These are phyloP conservation scores for Gyromitra esculenta DNA, from an alignment of 2,329 filamentous ascomycete genomes.

Conservation along the genomic window DNA sequence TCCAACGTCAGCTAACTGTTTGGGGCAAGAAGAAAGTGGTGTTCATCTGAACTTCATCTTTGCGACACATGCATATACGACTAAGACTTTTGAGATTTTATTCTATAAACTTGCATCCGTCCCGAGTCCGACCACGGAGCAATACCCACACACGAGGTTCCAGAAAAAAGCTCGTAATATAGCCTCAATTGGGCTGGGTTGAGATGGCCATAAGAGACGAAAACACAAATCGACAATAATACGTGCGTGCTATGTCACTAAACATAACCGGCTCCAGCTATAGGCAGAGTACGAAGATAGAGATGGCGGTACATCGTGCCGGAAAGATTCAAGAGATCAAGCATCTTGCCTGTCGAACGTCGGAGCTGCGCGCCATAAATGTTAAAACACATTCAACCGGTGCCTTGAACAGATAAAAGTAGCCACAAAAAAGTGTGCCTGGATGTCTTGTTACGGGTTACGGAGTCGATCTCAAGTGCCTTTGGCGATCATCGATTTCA, in stretches of 20 bases:
- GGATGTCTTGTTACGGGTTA: not conserved
- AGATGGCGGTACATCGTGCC: conserved; percentile 37
- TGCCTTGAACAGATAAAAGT: conserved; percentile 6
- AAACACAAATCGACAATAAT: conserved; percentile 32
- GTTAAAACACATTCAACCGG: conserved; percentile 30
- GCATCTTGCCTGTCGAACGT: conserved; percentile 11
- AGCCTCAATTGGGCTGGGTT: conserved; percentile 30
- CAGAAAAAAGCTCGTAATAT: conserved; percentile 11
- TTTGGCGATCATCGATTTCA: conserved; percentile 18
- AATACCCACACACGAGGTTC: conserved; percentile 20
- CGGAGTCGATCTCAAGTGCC: conserved; percentile 12
- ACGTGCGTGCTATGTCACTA: conserved; percentile 12
- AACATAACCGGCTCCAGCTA: conserved; percentile 31
- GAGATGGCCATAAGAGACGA: conserved; percentile 3
- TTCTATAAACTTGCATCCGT: conserved; percentile 12
- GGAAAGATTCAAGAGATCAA: conserved; percentile 15
- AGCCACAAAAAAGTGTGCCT: not conserved
- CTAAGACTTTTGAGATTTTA: not conserved
- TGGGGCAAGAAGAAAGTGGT: not conserved
- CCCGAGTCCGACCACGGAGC: conserved; percentile 9
- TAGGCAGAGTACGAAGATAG: conserved; percentile 13
- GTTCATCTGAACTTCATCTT: conserved; percentile 35
- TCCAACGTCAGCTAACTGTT: not conserved
- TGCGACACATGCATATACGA: not conserved
- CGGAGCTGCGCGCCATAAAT: conserved; percentile 25